Percentiles rank a stretch among this genome's conserved stretches.
Conservation (phyloP, 2,329 filamentous ascomycete genomes). For the Pseudonectria buxi region DNA sequence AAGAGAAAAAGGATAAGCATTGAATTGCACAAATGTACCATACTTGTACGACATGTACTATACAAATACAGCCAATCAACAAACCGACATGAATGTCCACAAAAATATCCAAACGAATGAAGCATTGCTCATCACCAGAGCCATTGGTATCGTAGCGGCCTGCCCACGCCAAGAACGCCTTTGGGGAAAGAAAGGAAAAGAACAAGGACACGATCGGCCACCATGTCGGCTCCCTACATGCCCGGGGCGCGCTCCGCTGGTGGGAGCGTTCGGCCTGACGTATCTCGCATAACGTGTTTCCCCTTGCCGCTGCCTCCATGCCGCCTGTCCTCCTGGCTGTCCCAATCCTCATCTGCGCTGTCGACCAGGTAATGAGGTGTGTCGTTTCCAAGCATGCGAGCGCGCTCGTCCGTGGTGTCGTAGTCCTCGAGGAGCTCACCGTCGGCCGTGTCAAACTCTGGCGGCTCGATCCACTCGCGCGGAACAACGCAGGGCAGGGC, state of each 20-base stretch:
- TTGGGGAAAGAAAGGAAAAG: constrained; percentile 11
- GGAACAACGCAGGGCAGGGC: constrained; percentile 78
- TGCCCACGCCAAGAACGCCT: constrained; percentile 13
- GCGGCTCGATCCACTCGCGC: constrained; percentile 72
- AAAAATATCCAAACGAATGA: constrained; percentile 12
- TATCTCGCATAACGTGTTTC: constrained; percentile 40
- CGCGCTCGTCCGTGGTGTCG: constrained; percentile 45
- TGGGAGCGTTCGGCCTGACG: constrained; percentile 44
- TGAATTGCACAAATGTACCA: constrained; percentile 25
- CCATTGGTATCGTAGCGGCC: constrained; percentile 23
- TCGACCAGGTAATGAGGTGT: constrained; percentile 25
- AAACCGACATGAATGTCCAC: constrained; percentile 4
- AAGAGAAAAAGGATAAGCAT: constrained; percentile 7
- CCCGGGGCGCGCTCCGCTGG: constrained; percentile 45
- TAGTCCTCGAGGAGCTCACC: constrained; percentile 60
- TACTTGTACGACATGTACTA: constrained; percentile 29
- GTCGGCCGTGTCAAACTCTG: constrained; percentile 66
- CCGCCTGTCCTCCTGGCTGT: constrained; percentile 40
- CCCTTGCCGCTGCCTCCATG: constrained; percentile 36
- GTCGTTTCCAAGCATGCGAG: constrained; percentile 49
- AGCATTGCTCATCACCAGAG: constrained; percentile 10
- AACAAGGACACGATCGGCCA: constrained; percentile 1
- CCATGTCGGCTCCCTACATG: constrained; percentile 7
- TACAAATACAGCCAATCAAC: constrained; percentile 17
- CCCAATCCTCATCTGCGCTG: constrained; percentile 32